A percentile compares a stretch with the other conserved stretches of the same genome.
These are phyloP conservation scores for Salvia rosmarinus DNA, from an alignment of 257 asterid species.

Conservation along the genomic window DNA sequence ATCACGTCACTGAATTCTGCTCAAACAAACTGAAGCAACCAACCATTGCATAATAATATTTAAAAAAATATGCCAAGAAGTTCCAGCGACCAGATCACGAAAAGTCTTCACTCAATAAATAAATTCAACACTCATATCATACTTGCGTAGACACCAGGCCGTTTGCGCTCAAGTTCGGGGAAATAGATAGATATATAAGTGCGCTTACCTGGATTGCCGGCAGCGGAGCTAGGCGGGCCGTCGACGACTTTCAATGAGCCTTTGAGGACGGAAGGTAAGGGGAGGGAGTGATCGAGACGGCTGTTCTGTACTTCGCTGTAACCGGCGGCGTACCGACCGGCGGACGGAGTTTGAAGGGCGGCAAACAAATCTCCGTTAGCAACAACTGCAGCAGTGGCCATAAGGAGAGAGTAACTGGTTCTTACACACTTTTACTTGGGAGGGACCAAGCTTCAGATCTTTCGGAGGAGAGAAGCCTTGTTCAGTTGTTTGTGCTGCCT, in stretches of 20 bases:
- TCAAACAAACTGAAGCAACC: slow-evolving; percentile 12
- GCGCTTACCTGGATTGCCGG: slow-evolving; percentile 89
- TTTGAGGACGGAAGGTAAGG: slow-evolving; percentile 80
- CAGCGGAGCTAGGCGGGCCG: slow-evolving; percentile 92
- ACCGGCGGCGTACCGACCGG: slow-evolving; percentile 62
- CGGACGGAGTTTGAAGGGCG: slow-evolving; percentile 38
- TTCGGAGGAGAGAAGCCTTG: slow-evolving; percentile 34
- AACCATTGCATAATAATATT: neutral
- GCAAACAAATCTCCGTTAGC: slow-evolving; percentile 45
- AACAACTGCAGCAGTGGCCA: slow-evolving; percentile 49
- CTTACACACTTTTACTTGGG: slow-evolving; percentile 13
- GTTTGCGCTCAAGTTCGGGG: neutral
- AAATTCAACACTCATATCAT: slow-evolving; percentile 12
- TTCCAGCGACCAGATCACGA: slow-evolving; percentile 37
- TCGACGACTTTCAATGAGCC: slow-evolving; percentile 70
- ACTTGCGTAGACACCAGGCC: neutral
- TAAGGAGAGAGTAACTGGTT: slow-evolving; percentile 22
- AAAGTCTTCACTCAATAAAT: neutral
- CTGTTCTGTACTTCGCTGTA: slow-evolving; percentile 92
- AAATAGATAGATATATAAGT: neutral
- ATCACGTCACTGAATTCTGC: slow-evolving; percentile 17
- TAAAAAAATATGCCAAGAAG: neutral
- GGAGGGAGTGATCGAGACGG: slow-evolving; percentile 85
- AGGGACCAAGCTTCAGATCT: slow-evolving; percentile 41
- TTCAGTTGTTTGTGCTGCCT: slow-evolving; percentile 14